Evolutionary conservation across 225 moss, liverwort and hornwort species (phyloP).

Genomic region (Pseudoscleropodium purum): DNA sequence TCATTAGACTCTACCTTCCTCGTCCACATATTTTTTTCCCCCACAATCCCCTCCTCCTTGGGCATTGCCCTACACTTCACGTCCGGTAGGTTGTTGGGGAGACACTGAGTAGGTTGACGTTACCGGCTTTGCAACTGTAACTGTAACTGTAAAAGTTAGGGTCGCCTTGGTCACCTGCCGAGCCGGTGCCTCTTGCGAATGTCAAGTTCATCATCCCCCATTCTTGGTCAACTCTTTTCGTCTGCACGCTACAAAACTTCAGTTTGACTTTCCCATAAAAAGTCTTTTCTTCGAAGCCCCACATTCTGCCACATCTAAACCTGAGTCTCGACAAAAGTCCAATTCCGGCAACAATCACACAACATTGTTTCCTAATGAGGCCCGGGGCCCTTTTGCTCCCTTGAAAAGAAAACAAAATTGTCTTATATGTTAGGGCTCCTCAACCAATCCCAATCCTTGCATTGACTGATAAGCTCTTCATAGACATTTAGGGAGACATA

Average conservation of each 20-base stretch:
- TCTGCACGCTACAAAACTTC: not conserved
- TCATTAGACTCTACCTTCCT: too few relatives aligned
- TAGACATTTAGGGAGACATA: fast-evolving
- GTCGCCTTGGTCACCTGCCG: too few relatives aligned
- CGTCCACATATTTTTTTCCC: too few relatives aligned
- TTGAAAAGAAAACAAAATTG: too few relatives aligned
- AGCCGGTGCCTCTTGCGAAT: too few relatives aligned
- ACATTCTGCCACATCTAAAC: not conserved
- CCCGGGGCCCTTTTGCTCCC: too few relatives aligned
- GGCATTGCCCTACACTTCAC: too few relatives aligned
- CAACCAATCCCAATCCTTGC: not conserved
- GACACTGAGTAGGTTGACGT: too few relatives aligned
- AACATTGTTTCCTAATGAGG: not conserved
- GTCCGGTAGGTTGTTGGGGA: too few relatives aligned
- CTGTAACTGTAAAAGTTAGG: too few relatives aligned
- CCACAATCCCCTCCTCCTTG: too few relatives aligned
- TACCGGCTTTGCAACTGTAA: too few relatives aligned
- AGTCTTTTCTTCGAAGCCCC: not conserved
- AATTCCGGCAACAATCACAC: not conserved
- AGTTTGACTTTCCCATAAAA: not conserved
- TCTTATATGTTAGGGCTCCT: not conserved
- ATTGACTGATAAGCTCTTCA: fast-evolving
- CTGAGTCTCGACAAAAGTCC: not conserved
- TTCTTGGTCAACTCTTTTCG: not conserved
- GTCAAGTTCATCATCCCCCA: not conserved